Evolutionary conservation across 805 yeast species (phyloP), one percentile per base, ranked within the genome.

Genomic region (Kodamaea nitidulidarum): DNA sequence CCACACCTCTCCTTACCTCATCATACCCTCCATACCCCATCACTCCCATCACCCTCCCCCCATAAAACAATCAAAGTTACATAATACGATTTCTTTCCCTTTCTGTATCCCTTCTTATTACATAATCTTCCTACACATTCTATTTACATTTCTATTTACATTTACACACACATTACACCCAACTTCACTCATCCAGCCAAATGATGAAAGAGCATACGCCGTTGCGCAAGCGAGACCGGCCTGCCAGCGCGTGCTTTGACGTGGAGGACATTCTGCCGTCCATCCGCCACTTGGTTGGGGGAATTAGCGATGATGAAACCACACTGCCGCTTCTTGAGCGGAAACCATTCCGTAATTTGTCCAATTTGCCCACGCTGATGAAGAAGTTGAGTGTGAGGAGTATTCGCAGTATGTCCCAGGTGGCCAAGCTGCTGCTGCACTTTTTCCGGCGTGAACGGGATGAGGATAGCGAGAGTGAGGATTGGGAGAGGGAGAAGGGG

Each of bases 211-310:
- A 30, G 21, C 32, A 16, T 21, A 30, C 32, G 32, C 32, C 32
- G 32, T 30, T 30, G 32, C 32, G 32, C 32, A 30, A 41, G 30
- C 36, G 49, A 43, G 54, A 38, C 51, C 51, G 70, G 25, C 69
- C 70, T 1, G 43, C 58, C 33, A 56, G 67, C 38, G 58, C 68
- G 9, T 60, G 56, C 44, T 63, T 60, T 32, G 72, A 67, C 40
- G 24, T 37, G 16, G 41, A 38, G 24, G 32, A 26, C 26, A 35
- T 26, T 25, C 41, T 38, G 41, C 41, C 41, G 12, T 35, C 34
- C 24, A 38, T 38, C 32, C 37, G 22, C 32, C 41, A 38, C 29
- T 22, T 38, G 29, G 30, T 38, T 12, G 26, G 27, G 21, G 15
- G 22, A 10, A 14, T 5, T 14, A 26, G 20, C 14, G 34, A 33